Evolutionary conservation across 805 yeast species (phyloP), one percentile per base, ranked within the genome.

Genomic region (Wickerhamomyces bovis): DNA sequence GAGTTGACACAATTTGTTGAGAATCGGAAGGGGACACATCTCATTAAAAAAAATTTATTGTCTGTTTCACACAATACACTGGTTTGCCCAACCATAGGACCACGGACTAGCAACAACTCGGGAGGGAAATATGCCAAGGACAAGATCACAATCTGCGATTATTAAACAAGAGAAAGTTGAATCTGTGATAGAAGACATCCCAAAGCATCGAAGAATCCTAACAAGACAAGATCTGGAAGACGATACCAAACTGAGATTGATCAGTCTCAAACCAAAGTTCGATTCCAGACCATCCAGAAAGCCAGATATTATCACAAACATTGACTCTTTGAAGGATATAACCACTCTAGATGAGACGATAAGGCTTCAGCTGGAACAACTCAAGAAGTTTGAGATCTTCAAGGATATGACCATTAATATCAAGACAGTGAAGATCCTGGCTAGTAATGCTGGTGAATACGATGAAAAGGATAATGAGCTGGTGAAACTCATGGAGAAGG

Each of bases 351-450:
- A 41, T 6, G 12, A 55, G 18, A n/a, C 38, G 13, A 25, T 43
- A 13, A 33, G 11, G 20, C 20, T n/a, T 18, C 57, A 56, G 6
- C n/a, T 53, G 3, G 46, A 44, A 4, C 26, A 33, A 3, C 41
- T 58, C 21, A 33, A 44, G 10, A 48, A 44, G 13, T 58, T 51
- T 35, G 45, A 43, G 21, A 39, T 54, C 12, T 52, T 58, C 35
- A 58, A 50, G 38, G 46, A 44, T 19, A 31, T 58, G 31, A 41
- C 45, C 19, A 41, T 53, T 2, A 48, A 51, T 26, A 40, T 51
- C 36, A 43, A 41, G 12, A 50, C 55, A 0, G 21, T 58, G 8
- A 44, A 46, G 30, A 6, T 56, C 3, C 13, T 57, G n/a, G 35
- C 38, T 25, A 47, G 48, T 7, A 51, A 45, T 5, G 16, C 43